A percentile compares a stretch with the other conserved stretches of the same genome.
Conservation (phyloP, 441 rosid species). For the Arabidopsis lyrata region DNA sequence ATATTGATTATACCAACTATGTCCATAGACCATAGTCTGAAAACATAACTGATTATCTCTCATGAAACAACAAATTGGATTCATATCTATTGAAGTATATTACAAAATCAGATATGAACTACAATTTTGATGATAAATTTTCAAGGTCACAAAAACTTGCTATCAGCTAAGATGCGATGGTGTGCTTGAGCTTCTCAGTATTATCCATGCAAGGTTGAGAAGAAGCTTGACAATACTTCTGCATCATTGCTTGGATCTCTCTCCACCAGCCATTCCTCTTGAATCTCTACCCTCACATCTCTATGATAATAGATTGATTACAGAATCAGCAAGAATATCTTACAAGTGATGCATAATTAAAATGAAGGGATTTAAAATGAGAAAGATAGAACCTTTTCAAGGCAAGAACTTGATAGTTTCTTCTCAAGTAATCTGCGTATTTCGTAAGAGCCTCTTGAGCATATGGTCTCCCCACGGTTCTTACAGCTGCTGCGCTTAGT, state of each 20-base stretch:
- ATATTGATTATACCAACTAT: background rate
- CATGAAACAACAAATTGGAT: background rate
- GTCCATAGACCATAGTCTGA: too few relatives aligned
- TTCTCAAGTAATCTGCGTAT: slow-evolving; percentile 78
- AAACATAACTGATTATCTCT: background rate
- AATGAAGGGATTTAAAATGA: background rate
- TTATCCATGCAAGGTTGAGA: slow-evolving; percentile 43
- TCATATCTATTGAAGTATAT: background rate
- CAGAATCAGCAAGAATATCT: slow-evolving; percentile 26
- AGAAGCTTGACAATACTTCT: slow-evolving; percentile 53
- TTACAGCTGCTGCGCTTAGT: slow-evolving; percentile 78
- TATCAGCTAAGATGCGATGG: slow-evolving; percentile 1
- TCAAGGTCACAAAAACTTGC: background rate
- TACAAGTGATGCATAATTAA: background rate
- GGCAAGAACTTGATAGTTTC: slow-evolving; percentile 87
- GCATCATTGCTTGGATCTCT: slow-evolving; percentile 73
- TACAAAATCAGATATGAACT: slow-evolving; percentile 6
- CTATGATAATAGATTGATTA: slow-evolving; percentile 44
- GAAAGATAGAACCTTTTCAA: slow-evolving; percentile 61
- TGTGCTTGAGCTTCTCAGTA: slow-evolving; percentile 46
- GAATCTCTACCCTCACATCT: slow-evolving; percentile 74
- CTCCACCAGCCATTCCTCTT: slow-evolving; percentile 77
- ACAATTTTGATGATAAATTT: background rate
- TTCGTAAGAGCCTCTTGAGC: slow-evolving; percentile 88
- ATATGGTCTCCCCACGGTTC: slow-evolving; percentile 81